phyloP scores from a whole-genome alignment of 2,329 filamentous ascomycete genomes.

The Diaporthe sp. region DNA sequence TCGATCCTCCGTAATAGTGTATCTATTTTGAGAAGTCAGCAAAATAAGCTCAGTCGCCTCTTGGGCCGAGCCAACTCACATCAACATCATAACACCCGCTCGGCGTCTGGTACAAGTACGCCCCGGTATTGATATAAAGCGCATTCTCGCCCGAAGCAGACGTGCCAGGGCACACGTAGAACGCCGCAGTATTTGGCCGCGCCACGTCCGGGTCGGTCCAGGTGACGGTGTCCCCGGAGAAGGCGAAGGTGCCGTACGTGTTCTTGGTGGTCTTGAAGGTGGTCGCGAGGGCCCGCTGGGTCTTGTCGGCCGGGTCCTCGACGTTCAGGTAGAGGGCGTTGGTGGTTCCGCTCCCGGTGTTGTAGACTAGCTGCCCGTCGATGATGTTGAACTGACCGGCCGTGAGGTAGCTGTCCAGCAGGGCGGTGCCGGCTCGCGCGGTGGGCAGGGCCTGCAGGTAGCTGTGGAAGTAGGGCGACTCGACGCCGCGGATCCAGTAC shows the following conservation, averaged over 20 bases:
- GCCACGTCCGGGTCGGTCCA: slow-evolving; percentile 62
- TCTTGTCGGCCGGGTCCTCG: slow-evolving; percentile 56
- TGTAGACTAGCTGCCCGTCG: slow-evolving; percentile 64
- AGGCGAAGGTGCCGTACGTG: slow-evolving; percentile 66
- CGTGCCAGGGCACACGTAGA: slow-evolving; percentile 62
- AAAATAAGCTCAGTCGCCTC: slow-evolving; percentile 11
- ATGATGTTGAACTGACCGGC: slow-evolving; percentile 69
- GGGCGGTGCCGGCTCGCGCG: slow-evolving; percentile 57
- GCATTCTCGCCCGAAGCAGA: slow-evolving; percentile 51
- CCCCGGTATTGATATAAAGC: slow-evolving; percentile 69
- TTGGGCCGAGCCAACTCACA: slow-evolving; percentile 30
- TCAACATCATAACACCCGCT: slow-evolving; percentile 57
- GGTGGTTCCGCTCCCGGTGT: slow-evolving; percentile 51
- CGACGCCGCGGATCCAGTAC: slow-evolving; percentile 69
- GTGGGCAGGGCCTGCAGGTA: slow-evolving; percentile 60
- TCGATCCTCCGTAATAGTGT: slow-evolving; percentile 41
- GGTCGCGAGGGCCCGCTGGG: slow-evolving; percentile 61
- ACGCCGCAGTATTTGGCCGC: slow-evolving; percentile 66
- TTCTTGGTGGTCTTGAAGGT: slow-evolving; percentile 63
- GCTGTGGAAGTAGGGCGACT: slow-evolving; percentile 65
- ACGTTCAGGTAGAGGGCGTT: slow-evolving; percentile 59
- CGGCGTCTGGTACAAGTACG: slow-evolving; percentile 68
- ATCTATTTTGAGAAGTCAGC: slow-evolving; percentile 35
- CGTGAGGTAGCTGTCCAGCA: slow-evolving; percentile 61
- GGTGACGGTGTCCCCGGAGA: slow-evolving; percentile 66